A percentile compares a stretch with the other conserved stretches of the same genome.
Evolutionary conservation across 352 stramenopile genomes (phyloP).

Genomic region (Phytophthora syringae): DNA sequence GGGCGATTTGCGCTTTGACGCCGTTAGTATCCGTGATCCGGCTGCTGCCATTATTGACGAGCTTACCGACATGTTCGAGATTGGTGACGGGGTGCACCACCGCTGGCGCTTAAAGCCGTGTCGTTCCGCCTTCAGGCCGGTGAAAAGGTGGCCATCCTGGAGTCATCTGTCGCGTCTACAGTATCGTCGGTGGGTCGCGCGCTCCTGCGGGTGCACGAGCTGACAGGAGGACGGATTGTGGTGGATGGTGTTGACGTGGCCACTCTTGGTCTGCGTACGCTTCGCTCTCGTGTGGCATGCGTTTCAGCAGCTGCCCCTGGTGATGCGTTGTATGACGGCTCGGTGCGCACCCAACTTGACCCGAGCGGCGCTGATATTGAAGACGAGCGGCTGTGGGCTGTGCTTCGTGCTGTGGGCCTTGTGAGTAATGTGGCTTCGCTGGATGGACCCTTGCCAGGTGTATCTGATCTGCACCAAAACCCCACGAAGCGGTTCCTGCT

Average conservation of each 20-base stretch:
- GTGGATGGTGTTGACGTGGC: slow-evolving; percentile 93
- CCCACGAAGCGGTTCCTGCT: slow-evolving; percentile 96
- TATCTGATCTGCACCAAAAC: slow-evolving; percentile 88
- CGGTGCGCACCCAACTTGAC: slow-evolving; percentile 93
- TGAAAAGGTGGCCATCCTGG: slow-evolving; percentile 93
- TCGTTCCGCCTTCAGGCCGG: slow-evolving; percentile 83
- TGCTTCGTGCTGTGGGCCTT: slow-evolving; percentile 58
- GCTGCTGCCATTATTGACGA: slow-evolving; percentile 35
- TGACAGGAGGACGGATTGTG: slow-evolving; percentile 87
- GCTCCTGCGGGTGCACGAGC: slow-evolving; percentile 94
- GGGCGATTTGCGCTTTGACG: slow-evolving; percentile 89
- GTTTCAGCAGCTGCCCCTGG: slow-evolving; percentile 95
- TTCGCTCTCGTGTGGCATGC: slow-evolving; percentile 91
- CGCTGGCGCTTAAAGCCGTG: slow-evolving; percentile 50
- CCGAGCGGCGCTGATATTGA: slow-evolving; percentile 70
- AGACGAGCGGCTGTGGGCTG: slow-evolving; percentile 42
- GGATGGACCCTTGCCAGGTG: slow-evolving; percentile 62
- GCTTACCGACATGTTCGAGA: slow-evolving; percentile 34
- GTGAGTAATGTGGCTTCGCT: slow-evolving; percentile 69
- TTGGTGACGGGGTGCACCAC: slow-evolving; percentile 61
- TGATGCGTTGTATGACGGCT: slow-evolving; percentile 90
- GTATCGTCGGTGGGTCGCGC: slow-evolving; percentile 87
- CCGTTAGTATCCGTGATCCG: slow-evolving; percentile 92
- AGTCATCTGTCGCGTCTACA: slow-evolving; percentile 85
- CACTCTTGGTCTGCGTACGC: slow-evolving; percentile 82